Conservation (phyloP, 805 yeast species). For the Kodamaea fukazawae region DNA sequence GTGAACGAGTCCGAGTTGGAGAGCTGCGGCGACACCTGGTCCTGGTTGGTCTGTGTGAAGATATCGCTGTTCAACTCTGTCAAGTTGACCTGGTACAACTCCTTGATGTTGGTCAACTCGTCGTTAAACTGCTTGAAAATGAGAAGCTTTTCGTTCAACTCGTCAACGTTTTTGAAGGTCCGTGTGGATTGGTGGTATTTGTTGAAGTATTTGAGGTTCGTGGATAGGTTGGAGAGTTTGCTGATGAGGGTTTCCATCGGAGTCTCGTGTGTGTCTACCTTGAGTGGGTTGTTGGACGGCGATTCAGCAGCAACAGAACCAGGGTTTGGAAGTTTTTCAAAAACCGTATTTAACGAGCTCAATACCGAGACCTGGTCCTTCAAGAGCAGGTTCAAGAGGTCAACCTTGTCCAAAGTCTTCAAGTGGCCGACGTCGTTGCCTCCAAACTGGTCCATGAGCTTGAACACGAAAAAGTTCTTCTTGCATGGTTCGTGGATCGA, state of each 20-base stretch:
- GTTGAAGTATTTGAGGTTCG: constrained; percentile 36
- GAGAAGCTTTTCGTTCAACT: constrained; percentile 33
- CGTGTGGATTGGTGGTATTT: constrained; percentile 35
- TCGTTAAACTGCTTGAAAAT: constrained; percentile 36
- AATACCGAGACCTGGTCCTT: constrained; percentile 22
- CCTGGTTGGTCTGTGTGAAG: constrained; percentile 3
- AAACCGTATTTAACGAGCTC: constrained; percentile 19
- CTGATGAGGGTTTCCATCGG: constrained; percentile 21
- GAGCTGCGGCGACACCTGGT: constrained; percentile 11
- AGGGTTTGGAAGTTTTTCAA: constrained; percentile 25
- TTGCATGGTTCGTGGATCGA: constrained; percentile 31
- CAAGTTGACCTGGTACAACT: constrained; percentile 29
- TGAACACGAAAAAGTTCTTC: constrained; percentile 30
- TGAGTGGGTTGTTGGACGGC: constrained; percentile 5
- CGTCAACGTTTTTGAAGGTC: constrained; percentile 25
- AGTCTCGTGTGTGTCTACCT: constrained; percentile 7
- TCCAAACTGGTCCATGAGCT: constrained; percentile 21
- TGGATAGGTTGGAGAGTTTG: constrained; percentile 30
- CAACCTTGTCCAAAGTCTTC: constrained; percentile 15
- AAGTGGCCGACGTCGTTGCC: constrained; percentile 3
- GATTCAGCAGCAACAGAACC: constrained; percentile 1
- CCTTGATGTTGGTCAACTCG: constrained; percentile 28
- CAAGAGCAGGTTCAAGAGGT: constrained; percentile 20
- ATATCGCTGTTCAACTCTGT: constrained; percentile 25
- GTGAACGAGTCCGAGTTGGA: constrained; percentile 8